Conservation (phyloP, 2,329 filamentous ascomycete genomes). For the Scedosporium boydii region DNA sequence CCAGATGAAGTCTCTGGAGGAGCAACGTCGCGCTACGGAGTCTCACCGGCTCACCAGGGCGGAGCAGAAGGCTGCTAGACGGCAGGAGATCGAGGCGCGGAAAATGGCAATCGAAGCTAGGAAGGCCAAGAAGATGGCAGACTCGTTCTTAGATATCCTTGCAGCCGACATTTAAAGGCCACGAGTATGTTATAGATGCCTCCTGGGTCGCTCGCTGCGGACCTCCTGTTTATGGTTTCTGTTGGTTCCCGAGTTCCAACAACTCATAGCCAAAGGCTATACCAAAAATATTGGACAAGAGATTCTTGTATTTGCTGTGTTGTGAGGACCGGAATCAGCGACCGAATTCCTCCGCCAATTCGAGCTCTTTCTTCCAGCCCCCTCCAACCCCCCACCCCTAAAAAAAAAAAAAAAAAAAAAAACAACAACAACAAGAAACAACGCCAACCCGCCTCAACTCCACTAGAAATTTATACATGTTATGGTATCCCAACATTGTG, state of each 20-base stretch:
- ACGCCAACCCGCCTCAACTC: neutral
- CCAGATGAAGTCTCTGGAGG: slow-evolving; percentile 69
- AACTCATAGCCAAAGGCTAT: no score
- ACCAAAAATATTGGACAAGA: no score
- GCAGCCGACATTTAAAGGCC: neutral
- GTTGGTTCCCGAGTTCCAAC: no score
- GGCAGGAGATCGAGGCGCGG: slow-evolving; percentile 54
- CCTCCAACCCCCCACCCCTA: neutral
- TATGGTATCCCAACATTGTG: neutral
- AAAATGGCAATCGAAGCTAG: slow-evolving; percentile 51
- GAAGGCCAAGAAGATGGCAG: slow-evolving; percentile 58
- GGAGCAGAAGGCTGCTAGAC: slow-evolving; percentile 48
- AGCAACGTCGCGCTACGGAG: slow-evolving; percentile 61
- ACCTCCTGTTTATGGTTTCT: no score
- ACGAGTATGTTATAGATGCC: no score
- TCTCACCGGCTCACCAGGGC: slow-evolving; percentile 40
- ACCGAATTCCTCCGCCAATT: no score
- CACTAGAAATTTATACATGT: neutral
- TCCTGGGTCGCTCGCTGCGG: no score
- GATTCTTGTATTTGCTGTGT: no score
- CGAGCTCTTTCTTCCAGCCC: neutral
- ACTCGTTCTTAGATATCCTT: slow-evolving; percentile 59
- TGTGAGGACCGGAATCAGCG: no score
- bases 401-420: neutral
- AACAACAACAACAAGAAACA: neutral